Evolutionary conservation across 2,329 filamentous ascomycete species (phyloP).

Genomic region (Ophiocordyceps sinensis): DNA sequence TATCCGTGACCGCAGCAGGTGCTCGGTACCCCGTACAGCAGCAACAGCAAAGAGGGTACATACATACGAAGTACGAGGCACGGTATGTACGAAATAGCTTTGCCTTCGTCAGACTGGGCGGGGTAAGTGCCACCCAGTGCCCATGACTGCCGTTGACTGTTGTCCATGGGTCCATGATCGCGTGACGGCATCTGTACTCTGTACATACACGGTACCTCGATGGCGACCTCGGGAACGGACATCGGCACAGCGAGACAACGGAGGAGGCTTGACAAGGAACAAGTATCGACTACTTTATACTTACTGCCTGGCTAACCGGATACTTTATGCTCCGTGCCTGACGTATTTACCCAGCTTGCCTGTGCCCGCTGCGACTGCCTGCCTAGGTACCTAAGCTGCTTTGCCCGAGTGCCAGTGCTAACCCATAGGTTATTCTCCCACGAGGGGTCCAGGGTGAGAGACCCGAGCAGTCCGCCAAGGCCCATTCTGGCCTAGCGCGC

Average conservation of each 20-base stretch:
- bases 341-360: too few relatives aligned
- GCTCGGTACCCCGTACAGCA: conserved; percentile 5
- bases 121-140: conserved; percentile 19
- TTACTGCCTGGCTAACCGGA: neutral
- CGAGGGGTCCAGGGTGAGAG: neutral
- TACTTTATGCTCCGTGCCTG: neutral
- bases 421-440: too few relatives aligned
- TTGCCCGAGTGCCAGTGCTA: too few relatives aligned
- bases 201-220: neutral
- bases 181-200: conserved; percentile 4
- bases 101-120: conserved; percentile 28
- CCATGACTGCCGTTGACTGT: conserved; percentile 3
- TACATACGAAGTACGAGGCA: neutral
- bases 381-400: too few relatives aligned
- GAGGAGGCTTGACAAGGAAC: neutral
- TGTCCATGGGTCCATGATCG: conserved; percentile 2
- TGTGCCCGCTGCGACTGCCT: too few relatives aligned
- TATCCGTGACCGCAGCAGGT: conserved; percentile 12
- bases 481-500: conserved; percentile 1
- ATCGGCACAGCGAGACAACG: neutral
- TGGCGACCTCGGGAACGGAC: neutral
- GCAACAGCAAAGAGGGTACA: neutral
- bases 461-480: neutral
- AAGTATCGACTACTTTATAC: neutral
- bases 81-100: conserved; percentile 1